Base-by-base conservation (phyloP, 176 grass and related monocot species). In the Thalia dealbata region DNA sequence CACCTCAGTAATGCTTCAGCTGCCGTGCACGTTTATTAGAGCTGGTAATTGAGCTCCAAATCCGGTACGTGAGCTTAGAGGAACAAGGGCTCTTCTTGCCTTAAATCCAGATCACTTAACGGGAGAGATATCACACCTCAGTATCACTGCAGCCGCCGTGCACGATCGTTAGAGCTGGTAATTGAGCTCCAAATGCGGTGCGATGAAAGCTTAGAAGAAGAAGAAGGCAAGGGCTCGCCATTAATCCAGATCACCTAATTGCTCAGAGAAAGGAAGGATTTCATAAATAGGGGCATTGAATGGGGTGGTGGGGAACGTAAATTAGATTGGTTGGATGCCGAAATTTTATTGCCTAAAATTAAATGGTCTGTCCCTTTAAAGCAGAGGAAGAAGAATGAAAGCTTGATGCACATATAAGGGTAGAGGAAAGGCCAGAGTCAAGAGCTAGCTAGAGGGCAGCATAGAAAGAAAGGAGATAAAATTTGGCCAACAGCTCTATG, bases 211-310 rank as follows among this genome's bases (percentile, higher is more conserved):
- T 42, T 28, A 32, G 26, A 18, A 3, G 26, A 19, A 19, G 63
- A 64, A 29, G n/a, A n/a, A n/a, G n/a, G n/a, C n/a, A n/a, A n/a
- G 25, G 61, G 24, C 14, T 14, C 25, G 26, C 12, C 23, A 32
- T 25, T 25, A 71, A 26, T 14, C 14, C 1, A 16, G 41, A 35
- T 42, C 65, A 91, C 76, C 80, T 69, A 83, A 78, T 79, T 59
- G 44, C 56, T 62, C 15, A 61, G 67, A 62, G 35, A 22, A 79
- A 71, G 25, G 67, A n/a, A 46, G 67, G 38, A 35, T 68, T 79
- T 25, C 67, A 71, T 79, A 29, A 79, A 50, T 62, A 8, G n/a
- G 11, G 76, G 67, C 50, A 85, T 85, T 81, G 61, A 85, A 80
- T 83, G 82, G 77, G 8, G 27, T 32, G 44, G 67, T 30, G 70